A percentile compares a stretch with the other conserved stretches of the same genome.
Evolutionary conservation across 2,329 filamentous ascomycete species (phyloP).

Genomic region (Aspergillus sp.): DNA sequence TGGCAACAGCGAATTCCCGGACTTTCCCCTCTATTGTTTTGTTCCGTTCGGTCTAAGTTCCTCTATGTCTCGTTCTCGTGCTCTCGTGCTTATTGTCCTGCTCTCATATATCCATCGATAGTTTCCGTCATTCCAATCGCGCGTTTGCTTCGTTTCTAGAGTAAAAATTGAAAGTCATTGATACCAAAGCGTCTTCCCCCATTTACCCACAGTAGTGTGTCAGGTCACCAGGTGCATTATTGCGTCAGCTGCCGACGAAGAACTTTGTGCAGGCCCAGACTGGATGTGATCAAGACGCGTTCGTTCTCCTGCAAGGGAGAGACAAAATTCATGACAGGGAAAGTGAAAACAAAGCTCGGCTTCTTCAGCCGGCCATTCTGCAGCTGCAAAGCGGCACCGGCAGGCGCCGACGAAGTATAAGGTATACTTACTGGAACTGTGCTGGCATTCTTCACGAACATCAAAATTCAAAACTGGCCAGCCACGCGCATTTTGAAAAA

Average conservation of each 20-base stretch:
- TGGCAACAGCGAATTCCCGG: neutral
- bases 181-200: neutral
- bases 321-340: neutral
- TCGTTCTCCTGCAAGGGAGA: neutral
- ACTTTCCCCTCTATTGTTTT: neutral
- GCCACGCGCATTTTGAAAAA: neutral
- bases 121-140: neutral
- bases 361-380: neutral
- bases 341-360: neutral
- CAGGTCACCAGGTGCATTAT: neutral
- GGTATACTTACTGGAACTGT: neutral
- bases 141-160: neutral
- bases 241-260: neutral
- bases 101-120: neutral
- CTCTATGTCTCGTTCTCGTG: no score
- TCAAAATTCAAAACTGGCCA: neutral
- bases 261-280: neutral
- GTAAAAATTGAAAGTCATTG: neutral
- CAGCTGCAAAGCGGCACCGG: neutral
- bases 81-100: neutral
- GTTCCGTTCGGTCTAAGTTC: neutral
- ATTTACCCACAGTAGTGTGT: neutral
- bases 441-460: neutral
- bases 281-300: neutral
- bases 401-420: neutral